Evolutionary conservation across 768 basidiomycete species (phyloP).

Genomic region (Tylopilus subfusipes): DNA sequence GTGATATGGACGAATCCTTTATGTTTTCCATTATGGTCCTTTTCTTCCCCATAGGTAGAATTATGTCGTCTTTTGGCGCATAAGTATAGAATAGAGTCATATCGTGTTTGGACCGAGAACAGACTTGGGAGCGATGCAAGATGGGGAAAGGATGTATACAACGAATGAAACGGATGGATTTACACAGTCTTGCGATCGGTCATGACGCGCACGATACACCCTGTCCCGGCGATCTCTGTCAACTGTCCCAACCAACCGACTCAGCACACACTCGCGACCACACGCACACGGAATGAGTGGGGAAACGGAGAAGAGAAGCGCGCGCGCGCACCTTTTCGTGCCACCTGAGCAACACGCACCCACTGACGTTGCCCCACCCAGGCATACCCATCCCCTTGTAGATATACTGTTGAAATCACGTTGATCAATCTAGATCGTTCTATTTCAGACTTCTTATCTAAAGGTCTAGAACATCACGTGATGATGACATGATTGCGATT

Average conservation of each 20-base stretch:
- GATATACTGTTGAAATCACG: too few species aligned
- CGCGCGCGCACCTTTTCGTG: constrained; percentile 83
- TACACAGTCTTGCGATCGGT: constrained; percentile 60
- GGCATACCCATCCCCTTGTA: constrained; percentile 91
- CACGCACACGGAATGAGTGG: background rate
- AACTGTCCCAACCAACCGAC: constrained; percentile 51
- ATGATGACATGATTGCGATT: too few species aligned
- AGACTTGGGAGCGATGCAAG: background rate
- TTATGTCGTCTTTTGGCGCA: background rate
- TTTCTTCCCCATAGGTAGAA: background rate
- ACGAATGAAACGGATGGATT: constrained; percentile 4
- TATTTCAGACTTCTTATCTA: too few species aligned
- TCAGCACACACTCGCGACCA: constrained; percentile 7
- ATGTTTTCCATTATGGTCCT: background rate
- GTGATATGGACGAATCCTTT: background rate
- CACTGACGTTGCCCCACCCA: constrained; percentile 58
- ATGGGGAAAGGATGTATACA: background rate
- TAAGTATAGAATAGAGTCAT: constrained; percentile 1
- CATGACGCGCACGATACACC: constrained; percentile 90
- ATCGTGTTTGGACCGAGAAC: background rate
- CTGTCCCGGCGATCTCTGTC: constrained; percentile 90
- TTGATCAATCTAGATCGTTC: too few species aligned
- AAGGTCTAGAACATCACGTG: too few species aligned
- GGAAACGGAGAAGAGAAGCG: constrained; percentile 14
- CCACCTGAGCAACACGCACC: constrained; percentile 73